These are phyloP conservation scores for Suillus hirtellus DNA, from an alignment of 768 basidiomycete genomes.

Conservation along the genomic window DNA sequence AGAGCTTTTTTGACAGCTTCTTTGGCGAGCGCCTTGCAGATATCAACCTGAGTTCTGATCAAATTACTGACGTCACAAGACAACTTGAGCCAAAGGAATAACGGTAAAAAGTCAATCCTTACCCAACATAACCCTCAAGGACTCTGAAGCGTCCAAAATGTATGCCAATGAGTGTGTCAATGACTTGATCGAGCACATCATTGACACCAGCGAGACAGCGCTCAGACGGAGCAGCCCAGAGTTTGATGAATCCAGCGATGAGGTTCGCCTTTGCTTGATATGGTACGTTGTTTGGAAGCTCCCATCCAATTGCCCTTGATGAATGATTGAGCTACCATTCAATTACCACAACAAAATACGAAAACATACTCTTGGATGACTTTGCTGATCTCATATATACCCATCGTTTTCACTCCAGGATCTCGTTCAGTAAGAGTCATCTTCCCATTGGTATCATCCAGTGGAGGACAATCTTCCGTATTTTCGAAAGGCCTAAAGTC, in stretches of 20 bases:
- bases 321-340: not conserved
- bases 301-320: constrained; percentile 35
- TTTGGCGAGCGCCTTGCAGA: constrained; percentile 24
- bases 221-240: constrained; percentile 32
- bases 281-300: constrained; percentile 37
- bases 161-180: constrained; percentile 27
- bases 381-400: constrained; percentile 32
- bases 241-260: constrained; percentile 27
- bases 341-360: not conserved
- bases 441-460: constrained; percentile 20
- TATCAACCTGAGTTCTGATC: constrained; percentile 29
- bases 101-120: constrained; percentile 15
- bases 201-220: constrained; percentile 36
- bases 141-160: constrained; percentile 44
- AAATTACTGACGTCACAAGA: constrained; percentile 24
- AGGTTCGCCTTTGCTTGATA: constrained; percentile 33
- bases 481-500: constrained; percentile 33
- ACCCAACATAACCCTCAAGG: constrained; percentile 40
- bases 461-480: not conserved
- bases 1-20: constrained; percentile 36
- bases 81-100: constrained; percentile 7
- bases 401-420: constrained; percentile 14
- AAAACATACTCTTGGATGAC: constrained; percentile 34
- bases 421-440: constrained; percentile 18
- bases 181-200: constrained; percentile 31